Conservation (phyloP, 345 rosid genomes). For the Crucihimalaya himalaica region DNA sequence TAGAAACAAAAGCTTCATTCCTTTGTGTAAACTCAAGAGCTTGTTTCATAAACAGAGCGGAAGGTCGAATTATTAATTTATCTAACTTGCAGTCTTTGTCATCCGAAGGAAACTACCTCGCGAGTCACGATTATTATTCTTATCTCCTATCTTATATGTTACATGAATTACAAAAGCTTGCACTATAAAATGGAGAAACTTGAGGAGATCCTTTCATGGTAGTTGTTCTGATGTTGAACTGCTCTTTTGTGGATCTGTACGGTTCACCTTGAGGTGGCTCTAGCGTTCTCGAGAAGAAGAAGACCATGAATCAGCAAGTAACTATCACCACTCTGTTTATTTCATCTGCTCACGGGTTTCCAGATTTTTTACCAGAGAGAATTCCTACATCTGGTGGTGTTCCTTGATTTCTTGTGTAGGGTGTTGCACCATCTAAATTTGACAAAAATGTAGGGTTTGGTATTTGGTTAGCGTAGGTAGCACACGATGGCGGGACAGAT, state of each 20-base stretch:
- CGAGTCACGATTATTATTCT: neutral
- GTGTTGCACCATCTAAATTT: slow-evolving; percentile 21
- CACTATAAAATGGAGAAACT: neutral
- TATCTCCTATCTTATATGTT: neutral
- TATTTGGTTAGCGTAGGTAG: slow-evolving; percentile 23
- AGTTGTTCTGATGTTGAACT: neutral
- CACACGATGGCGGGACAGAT: slow-evolving; percentile 10
- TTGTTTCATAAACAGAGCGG: slow-evolving; percentile 11
- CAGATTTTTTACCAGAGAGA: slow-evolving; percentile 23
- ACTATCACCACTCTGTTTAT: slow-evolving; percentile 18
- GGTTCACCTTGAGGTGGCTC: slow-evolving; percentile 13
- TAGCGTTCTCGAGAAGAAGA: neutral
- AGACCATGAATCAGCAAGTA: slow-evolving; percentile 14
- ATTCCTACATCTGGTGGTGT: neutral
- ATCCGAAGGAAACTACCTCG: slow-evolving; percentile 15
- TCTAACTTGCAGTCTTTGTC: slow-evolving; percentile 3
- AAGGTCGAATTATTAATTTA: neutral
- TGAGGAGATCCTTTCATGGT: slow-evolving; percentile 22
- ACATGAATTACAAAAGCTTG: slow-evolving; percentile 22
- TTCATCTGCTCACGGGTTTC: slow-evolving; percentile 28
- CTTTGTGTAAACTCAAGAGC: slow-evolving; percentile 22
- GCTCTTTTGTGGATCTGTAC: slow-evolving; percentile 21
- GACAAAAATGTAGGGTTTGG: slow-evolving; percentile 29
- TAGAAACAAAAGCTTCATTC: slow-evolving; percentile 22
- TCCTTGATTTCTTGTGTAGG: neutral